Percentiles rank a stretch among this genome's conserved stretches.
phyloP scores from a whole-genome alignment of 108 stramenopile genomes.

The Fragilaria radians region DNA sequence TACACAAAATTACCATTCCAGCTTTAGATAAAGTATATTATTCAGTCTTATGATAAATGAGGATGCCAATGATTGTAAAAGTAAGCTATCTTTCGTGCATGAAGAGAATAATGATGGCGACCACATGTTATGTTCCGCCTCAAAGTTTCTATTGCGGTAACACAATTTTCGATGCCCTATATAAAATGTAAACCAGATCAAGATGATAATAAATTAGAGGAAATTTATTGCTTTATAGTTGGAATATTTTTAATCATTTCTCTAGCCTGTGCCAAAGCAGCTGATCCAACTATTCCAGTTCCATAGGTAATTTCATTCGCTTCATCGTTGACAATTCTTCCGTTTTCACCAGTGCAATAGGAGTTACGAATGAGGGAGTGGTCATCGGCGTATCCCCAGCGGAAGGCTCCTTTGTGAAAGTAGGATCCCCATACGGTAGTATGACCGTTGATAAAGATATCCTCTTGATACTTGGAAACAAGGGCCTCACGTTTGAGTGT shows the following conservation, averaged over 20 bases:
- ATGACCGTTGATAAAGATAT: constrained; percentile 87
- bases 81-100: too few relatives aligned
- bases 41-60: too few relatives aligned
- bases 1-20: background rate
- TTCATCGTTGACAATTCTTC: constrained; percentile 88
- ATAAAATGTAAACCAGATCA: too few relatives aligned
- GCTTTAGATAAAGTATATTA: too few relatives aligned
- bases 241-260: constrained; percentile 77
- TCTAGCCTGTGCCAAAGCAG: constrained; percentile 72
- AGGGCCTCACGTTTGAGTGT: constrained; percentile 30
- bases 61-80: too few relatives aligned
- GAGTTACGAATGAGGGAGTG: constrained; percentile 83
- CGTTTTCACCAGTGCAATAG: constrained; percentile 92
- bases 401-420: constrained; percentile 84
- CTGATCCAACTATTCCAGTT: constrained; percentile 69
- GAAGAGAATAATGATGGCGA: too few relatives aligned
- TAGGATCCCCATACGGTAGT: constrained; percentile 94
- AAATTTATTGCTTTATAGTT: constrained; percentile 4
- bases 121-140: too few relatives aligned
- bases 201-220: too few relatives aligned
- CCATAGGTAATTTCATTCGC: constrained; percentile 75
- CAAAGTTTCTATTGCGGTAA: too few relatives aligned
- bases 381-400: constrained; percentile 98
- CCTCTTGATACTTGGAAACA: constrained; percentile 95
- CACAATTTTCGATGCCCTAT: too few relatives aligned